Percentiles rank a stretch among this genome's conserved stretches.
These are phyloP conservation scores for Yamadazyma endophytica DNA, from an alignment of 805 yeast species.

Conservation along the genomic window DNA sequence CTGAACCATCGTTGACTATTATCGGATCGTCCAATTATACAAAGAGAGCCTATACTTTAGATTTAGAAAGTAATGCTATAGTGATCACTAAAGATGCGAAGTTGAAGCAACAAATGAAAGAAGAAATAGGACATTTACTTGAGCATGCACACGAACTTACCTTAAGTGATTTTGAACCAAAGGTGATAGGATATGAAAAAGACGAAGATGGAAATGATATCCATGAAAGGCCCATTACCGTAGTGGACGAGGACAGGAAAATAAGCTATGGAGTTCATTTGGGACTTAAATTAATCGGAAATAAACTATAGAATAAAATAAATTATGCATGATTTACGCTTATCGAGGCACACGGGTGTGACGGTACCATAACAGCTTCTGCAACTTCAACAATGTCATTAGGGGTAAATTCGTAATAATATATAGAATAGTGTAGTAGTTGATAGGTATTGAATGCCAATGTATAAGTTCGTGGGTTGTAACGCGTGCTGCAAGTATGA, in stretches of 20 bases:
- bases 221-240: slow-evolving; percentile 9
- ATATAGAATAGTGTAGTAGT: slow-evolving; percentile 9
- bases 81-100: slow-evolving; percentile 64
- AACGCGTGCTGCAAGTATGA: slow-evolving; percentile 7
- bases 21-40: slow-evolving; percentile 95
- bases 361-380: no score
- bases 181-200: slow-evolving; percentile 12
- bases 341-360: no score
- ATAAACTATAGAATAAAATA: slow-evolving; percentile 31
- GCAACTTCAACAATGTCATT: slow-evolving; percentile 4
- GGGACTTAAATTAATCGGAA: slow-evolving; percentile 62
- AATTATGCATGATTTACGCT: slow-evolving; percentile 1
- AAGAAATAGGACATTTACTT: slow-evolving; percentile 62
- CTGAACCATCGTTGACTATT: slow-evolving; percentile 66
- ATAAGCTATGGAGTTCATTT: slow-evolving; percentile 60
- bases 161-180: slow-evolving; percentile 54
- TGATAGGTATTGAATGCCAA: slow-evolving; percentile 20
- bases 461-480: not conserved
- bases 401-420: slow-evolving; percentile 4
- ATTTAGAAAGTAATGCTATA: slow-evolving; percentile 84
- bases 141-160: slow-evolving; percentile 48
- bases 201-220: slow-evolving; percentile 13
- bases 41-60: slow-evolving; percentile 79
- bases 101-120: slow-evolving; percentile 52
- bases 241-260: slow-evolving; percentile 51